These are phyloP conservation scores for Sclerospora graminicola DNA, from an alignment of 352 stramenopile genomes.

Conservation along the genomic window DNA sequence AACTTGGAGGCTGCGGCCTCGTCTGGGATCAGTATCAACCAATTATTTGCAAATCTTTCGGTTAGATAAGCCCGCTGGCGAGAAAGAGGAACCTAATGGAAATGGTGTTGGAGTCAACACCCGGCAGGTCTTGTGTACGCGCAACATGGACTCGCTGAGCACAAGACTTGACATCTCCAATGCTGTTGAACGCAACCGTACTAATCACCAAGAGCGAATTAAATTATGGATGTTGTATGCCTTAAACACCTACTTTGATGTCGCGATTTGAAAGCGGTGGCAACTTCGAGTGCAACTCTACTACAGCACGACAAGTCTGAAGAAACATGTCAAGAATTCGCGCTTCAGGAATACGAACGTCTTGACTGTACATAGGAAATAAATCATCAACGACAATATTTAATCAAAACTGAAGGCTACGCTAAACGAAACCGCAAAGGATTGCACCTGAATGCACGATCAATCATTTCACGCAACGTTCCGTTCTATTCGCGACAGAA, in stretches of 20 bases:
- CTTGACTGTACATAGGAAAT: conserved; percentile 11
- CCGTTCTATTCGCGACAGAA: conserved; percentile 36
- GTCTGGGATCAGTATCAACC: conserved; percentile 41
- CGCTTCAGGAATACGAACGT: conserved; percentile 46
- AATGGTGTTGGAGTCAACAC: conserved; percentile 49
- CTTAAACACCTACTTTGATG: conserved; percentile 52
- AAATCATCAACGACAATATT: no score
- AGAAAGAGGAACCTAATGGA: conserved; percentile 55
- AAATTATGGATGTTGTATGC: no score
- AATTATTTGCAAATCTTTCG: conserved; percentile 51
- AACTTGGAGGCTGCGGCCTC: conserved; percentile 27
- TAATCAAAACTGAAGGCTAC: no score
- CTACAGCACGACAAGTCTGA: conserved; percentile 71
- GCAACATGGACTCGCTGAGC: conserved; percentile 68
- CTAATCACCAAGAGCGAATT: conserved; percentile 32
- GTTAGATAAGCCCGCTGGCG: conserved; percentile 29
- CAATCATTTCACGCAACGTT: conserved; percentile 78
- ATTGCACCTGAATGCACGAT: conserved; percentile 44
- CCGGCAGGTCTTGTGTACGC: conserved; percentile 33
- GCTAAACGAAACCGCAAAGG: background rate
- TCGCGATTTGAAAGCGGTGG: conserved; percentile 76
- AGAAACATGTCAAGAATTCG: conserved; percentile 76
- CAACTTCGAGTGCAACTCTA: conserved; percentile 57
- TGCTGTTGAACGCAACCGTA: conserved; percentile 55
- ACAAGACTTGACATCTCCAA: conserved; percentile 64